phyloP scores from a whole-genome alignment of 306 rosid genomes.

The Quercus dentata region DNA sequence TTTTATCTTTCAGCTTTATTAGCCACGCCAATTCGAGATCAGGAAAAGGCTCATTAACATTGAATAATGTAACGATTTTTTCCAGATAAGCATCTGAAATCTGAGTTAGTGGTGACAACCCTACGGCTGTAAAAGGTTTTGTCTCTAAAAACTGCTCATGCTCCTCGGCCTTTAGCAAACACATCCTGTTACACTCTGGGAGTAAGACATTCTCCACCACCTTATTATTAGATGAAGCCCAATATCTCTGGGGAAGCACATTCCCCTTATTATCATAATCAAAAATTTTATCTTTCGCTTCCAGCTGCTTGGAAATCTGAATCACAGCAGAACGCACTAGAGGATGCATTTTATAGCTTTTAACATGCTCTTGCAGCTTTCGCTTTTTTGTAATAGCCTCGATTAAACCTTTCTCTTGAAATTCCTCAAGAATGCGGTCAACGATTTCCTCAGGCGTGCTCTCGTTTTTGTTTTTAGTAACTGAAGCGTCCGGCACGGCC shows the following conservation, averaged over 20 bases:
- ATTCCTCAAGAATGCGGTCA: not conserved
- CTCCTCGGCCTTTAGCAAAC: not conserved
- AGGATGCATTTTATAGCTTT: constrained; percentile 15
- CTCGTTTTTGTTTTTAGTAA: not conserved
- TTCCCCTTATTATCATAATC: constrained; percentile 17
- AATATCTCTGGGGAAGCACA: not conserved
- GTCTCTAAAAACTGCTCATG: no score
- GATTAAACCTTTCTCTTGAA: constrained; percentile 17
- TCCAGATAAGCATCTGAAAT: not conserved
- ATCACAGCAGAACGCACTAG: constrained; percentile 28
- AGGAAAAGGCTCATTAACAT: constrained; percentile 28
- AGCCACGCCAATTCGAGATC: constrained; percentile 11
- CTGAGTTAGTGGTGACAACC: accelerated
- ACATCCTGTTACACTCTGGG: no score
- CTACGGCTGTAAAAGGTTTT: not conserved
- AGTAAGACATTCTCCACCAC: not conserved
- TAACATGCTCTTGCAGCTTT: not conserved
- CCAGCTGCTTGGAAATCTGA: not conserved
- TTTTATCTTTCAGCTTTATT: not conserved
- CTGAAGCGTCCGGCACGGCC: not conserved
- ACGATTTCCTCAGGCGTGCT: not conserved
- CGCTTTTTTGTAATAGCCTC: constrained; percentile 8
- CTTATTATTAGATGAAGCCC: not conserved
- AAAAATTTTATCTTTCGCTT: not conserved
- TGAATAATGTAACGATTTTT: not conserved